These are phyloP conservation scores for Isabelozyma heimii DNA, from an alignment of 805 yeast genomes.

Conservation along the genomic window DNA sequence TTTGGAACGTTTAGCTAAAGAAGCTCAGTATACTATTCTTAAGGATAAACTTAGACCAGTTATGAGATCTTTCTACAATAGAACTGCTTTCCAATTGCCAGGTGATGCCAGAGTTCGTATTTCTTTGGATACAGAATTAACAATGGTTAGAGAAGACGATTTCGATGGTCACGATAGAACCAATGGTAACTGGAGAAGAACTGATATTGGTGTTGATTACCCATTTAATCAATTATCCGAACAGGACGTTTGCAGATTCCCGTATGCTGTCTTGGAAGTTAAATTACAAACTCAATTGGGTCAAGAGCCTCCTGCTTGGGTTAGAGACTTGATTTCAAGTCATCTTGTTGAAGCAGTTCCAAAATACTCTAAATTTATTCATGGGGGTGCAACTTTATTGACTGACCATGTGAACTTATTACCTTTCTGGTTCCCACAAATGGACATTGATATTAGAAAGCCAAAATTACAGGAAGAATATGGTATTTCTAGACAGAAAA, in stretches of 20 bases:
- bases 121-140: conserved; percentile 91
- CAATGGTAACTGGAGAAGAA: conserved; percentile 93
- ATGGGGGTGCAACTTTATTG: conserved; percentile 89
- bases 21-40: conserved; percentile 86
- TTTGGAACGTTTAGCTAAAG: conserved; percentile 87
- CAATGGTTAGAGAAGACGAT: conserved; percentile 98
- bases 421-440: conserved; percentile 98
- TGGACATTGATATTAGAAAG: conserved; percentile 92
- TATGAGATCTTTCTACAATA: conserved; percentile 91
- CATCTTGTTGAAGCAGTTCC: conserved; percentile 98
- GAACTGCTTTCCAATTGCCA: conserved; percentile 98
- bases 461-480: conserved; percentile 62
- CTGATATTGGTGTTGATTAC: conserved; percentile 96
- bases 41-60: conserved; percentile 88
- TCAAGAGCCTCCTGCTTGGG: conserved; percentile 99
- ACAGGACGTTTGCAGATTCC: conserved; percentile 86
- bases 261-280: conserved; percentile 96
- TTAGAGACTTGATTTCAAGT: conserved; percentile 82
- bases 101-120: conserved; percentile 99
- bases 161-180: conserved; percentile 93
- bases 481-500: conserved; percentile 55
- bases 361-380: conserved; percentile 94
- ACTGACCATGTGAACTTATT: conserved; percentile 80
- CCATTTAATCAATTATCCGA: conserved; percentile 88
- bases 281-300: conserved; percentile 97